These are phyloP conservation scores for Irpex sp. DNA, from an alignment of 1,284 basidiomycete species.

Conservation along the genomic window DNA sequence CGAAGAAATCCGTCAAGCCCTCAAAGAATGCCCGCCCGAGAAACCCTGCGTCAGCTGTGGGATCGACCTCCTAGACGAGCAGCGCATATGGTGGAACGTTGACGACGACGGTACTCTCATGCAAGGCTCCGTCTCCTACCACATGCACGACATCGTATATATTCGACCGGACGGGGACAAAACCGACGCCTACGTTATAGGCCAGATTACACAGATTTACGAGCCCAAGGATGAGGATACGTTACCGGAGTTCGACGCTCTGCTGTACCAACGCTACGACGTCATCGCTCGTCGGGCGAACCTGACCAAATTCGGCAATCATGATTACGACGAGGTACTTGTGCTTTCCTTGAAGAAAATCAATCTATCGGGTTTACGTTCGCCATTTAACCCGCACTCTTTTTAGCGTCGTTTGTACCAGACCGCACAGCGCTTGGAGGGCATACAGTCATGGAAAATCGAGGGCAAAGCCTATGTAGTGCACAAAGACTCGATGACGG, in stretches of 20 bases:
- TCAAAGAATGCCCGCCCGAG: slow-evolving; percentile 28
- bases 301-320: slow-evolving; percentile 12
- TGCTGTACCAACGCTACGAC: slow-evolving; percentile 40
- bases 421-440: slow-evolving; percentile 23
- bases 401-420: slow-evolving; percentile 44
- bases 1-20: slow-evolving; percentile 27
- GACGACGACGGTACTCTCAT: slow-evolving; percentile 33
- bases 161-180: slow-evolving; percentile 27
- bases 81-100: slow-evolving; percentile 20
- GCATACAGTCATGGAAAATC: slow-evolving; percentile 33
- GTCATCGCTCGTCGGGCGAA: slow-evolving; percentile 17
- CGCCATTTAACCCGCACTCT: neutral
- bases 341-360: neutral
- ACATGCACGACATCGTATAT: slow-evolving; percentile 58
- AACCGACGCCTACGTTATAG: slow-evolving; percentile 41
- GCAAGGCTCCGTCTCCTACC: slow-evolving; percentile 41
- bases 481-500: slow-evolving; percentile 18
- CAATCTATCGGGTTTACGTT: neutral
- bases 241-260: slow-evolving; percentile 32
- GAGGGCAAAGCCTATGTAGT: slow-evolving; percentile 35
- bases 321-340: slow-evolving; percentile 29
- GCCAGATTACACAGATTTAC: slow-evolving; percentile 45
- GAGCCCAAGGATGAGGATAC: slow-evolving; percentile 18
- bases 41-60: slow-evolving; percentile 47
- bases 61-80: slow-evolving; percentile 23